Conservation (phyloP, 164 flowering plant genomes). For the Santalum album region DNA sequence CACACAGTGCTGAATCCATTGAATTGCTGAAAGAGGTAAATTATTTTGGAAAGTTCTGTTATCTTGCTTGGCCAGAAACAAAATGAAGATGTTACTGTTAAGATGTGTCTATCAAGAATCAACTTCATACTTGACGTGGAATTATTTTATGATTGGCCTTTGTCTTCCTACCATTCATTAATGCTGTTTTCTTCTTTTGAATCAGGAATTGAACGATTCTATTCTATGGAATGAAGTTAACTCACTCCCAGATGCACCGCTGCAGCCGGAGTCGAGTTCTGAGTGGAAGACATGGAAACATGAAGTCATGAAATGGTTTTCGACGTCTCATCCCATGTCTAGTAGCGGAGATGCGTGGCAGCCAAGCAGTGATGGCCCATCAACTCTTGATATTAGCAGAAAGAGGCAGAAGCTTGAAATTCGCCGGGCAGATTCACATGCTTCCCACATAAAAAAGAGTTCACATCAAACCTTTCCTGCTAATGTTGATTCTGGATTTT, state of each 20-base stretch:
- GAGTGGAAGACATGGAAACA: slow-evolving; percentile 89
- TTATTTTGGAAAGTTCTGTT: neutral
- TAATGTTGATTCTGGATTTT: slow-evolving; percentile 40
- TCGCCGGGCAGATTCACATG: slow-evolving; percentile 78
- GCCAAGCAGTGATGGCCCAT: slow-evolving; percentile 24
- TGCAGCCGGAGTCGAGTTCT: slow-evolving; percentile 42
- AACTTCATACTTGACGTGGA: too few species aligned
- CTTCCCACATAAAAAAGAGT: slow-evolving; percentile 29
- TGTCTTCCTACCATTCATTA: slow-evolving; percentile 3
- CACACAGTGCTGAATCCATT: slow-evolving; percentile 66
- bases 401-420: slow-evolving; percentile 95
- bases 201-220: slow-evolving; percentile 64
- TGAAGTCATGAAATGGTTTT: slow-evolving; percentile 72
- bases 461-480: slow-evolving; percentile 23
- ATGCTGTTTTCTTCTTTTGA: slow-evolving; percentile 10
- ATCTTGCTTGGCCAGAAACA: neutral
- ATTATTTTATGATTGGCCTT: neutral
- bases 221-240: slow-evolving; percentile 69
- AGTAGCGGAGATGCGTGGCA: slow-evolving; percentile 30
- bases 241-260: slow-evolving; percentile 41
- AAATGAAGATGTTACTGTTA: neutral
- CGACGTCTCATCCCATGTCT: slow-evolving; percentile 42
- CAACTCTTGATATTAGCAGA: slow-evolving; percentile 39
- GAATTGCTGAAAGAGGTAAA: slow-evolving; percentile 78
- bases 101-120: too few species aligned